Evolutionary conservation across 306 rosid genomes (phyloP).

Genomic region (Cicer pinnatifidum): DNA sequence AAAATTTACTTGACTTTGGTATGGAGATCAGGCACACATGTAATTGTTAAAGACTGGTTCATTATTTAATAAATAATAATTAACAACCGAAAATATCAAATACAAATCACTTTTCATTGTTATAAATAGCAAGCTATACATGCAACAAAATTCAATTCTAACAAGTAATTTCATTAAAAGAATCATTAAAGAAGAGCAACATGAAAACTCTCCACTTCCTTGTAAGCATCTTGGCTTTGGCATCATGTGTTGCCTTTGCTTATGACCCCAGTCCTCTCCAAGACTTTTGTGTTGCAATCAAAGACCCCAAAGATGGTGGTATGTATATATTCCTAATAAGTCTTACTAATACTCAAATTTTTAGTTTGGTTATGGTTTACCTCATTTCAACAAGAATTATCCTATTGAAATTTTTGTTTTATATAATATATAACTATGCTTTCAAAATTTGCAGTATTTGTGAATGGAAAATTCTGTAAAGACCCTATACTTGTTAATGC

Average conservation of each 20-base stretch:
- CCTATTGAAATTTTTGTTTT: background rate
- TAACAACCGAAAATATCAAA: background rate
- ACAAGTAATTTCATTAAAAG: background rate
- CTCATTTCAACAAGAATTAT: background rate
- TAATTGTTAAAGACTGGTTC: conserved; percentile 10
- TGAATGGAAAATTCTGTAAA: conserved; percentile 55
- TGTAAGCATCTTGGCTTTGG: conserved; percentile 16
- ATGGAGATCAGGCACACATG: background rate
- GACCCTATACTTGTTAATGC: conserved; percentile 41
- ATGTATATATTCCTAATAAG: background rate
- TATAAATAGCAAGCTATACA: conserved; percentile 19
- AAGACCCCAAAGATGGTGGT: conserved; percentile 29
- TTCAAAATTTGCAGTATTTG: conserved; percentile 42
- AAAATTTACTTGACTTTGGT: background rate
- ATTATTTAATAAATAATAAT: background rate
- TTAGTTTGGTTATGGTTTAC: background rate
- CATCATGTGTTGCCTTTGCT: conserved; percentile 42
- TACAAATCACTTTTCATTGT: background rate
- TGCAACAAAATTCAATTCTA: background rate
- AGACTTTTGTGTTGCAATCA: conserved; percentile 33
- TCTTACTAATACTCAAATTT: background rate
- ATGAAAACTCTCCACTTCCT: background rate
- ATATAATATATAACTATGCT: background rate
- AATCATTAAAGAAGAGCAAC: background rate
- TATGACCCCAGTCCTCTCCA: conserved; percentile 50